Percentiles rank a stretch among this genome's conserved stretches.
Conservation (phyloP, 768 basidiomycete species). For the Tulasnella sp. region DNA sequence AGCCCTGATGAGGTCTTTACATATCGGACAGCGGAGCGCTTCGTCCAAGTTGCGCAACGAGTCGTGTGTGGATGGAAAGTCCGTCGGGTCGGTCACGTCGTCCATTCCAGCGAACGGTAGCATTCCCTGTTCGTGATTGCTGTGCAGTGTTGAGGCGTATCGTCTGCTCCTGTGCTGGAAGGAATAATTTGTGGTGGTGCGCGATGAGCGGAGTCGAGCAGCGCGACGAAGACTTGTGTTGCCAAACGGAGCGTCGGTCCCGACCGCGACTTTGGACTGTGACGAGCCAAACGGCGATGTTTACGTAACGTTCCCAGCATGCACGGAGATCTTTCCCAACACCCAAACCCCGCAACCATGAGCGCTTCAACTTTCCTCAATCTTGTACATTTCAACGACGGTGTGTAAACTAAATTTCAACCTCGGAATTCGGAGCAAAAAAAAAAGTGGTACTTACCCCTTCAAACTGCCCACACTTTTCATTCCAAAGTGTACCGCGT, state of each 20-base stretch:
- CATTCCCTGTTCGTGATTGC: not conserved
- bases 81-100: conserved; percentile 53
- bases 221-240: not conserved
- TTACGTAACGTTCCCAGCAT: not conserved
- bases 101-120: conserved; percentile 4
- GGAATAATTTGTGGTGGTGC: not conserved
- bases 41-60: conserved; percentile 57
- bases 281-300: not conserved
- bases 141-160: not conserved
- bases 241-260: not conserved
- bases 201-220: not conserved
- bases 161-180: not conserved
- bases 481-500: conserved; percentile 59
- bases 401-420: not conserved
- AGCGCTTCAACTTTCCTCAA: conserved; percentile 23
- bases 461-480: not conserved
- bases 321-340: not conserved
- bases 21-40: conserved; percentile 65
- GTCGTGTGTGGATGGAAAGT: conserved; percentile 50
- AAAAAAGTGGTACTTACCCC: not conserved
- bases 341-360: not conserved
- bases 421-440: too few species aligned
- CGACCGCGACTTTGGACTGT: not conserved
- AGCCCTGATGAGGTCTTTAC: conserved; percentile 61
- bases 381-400: conserved; percentile 36